These are phyloP conservation scores for Trifolium fragiferum DNA, from an alignment of 306 rosid genomes.

Conservation along the genomic window DNA sequence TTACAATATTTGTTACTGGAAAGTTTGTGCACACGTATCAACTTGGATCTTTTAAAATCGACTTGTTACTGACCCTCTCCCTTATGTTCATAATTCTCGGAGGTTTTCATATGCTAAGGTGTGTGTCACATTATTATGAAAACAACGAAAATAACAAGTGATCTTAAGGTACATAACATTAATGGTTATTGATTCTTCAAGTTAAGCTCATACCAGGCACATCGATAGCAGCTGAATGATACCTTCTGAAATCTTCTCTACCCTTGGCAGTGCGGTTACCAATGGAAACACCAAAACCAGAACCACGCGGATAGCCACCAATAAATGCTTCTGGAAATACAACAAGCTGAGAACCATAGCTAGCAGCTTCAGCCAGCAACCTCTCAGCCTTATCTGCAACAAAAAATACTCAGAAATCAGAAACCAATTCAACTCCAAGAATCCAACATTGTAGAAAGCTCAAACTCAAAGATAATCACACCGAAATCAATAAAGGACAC, in stretches of 20 bases:
- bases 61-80: too few species aligned
- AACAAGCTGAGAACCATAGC: constrained; percentile 84
- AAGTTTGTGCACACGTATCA: neutral
- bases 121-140: too few species aligned
- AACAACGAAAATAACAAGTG: too few species aligned
- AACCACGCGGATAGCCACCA: constrained; percentile 96
- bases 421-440: neutral
- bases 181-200: neutral
- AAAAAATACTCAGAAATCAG: constrained; percentile 10
- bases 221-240: constrained; percentile 80
- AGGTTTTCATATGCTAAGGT: too few species aligned
- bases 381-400: constrained; percentile 87
- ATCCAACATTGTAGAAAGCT: neutral
- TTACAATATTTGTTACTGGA: constrained; percentile 16
- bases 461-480: neutral
- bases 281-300: constrained; percentile 65
- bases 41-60: neutral
- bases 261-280: constrained; percentile 78
- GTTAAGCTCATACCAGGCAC: constrained; percentile 67
- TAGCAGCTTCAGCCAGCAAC: constrained; percentile 83
- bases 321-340: constrained; percentile 96
- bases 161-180: neutral
- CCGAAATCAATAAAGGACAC: neutral
- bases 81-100: too few species aligned
- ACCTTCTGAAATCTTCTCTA: constrained; percentile 85